Evolutionary conservation across 2,329 filamentous ascomycete genomes (phyloP), one percentile per base, ranked within the genome.

Genomic region (Paraphaeosphaeria sporulosa): DNA sequence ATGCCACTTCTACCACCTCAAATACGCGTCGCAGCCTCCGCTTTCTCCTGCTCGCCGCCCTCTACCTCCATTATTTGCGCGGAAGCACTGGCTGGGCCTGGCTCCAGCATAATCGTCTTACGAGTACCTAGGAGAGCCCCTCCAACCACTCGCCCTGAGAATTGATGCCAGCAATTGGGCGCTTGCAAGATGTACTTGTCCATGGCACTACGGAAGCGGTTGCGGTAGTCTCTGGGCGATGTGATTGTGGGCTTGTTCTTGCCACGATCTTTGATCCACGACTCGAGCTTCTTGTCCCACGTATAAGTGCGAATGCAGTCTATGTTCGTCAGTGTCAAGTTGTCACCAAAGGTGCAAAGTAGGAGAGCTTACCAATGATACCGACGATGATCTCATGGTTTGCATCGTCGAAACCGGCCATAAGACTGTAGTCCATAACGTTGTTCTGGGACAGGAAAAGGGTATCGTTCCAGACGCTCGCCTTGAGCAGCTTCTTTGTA

Each of bases 211-310:
- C 95, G 83, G 82, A 99, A 99, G 6, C 95, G 89, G 68, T 91
- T 94, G 79, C 97, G 96, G 78, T 99, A 99, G 80, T 99, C 95
- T 80, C 95, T 96, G 2, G 95, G 96, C 78, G 92, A 96, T 12
- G 95, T 99, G 53, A 99, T 95, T 0, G 95, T 99, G 9, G 96
- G 96, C 63, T 93, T 87, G 69, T 89, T 90, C 78, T 89, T 89
- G 71, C 96, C 95, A 42, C 94, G 90, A 74, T 98, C 94, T 79
- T 99, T 99, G 85, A 99, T 97, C 95, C 95, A 99, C 57, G 90
- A 95, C 81, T 99, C 95, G n/a, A 99, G 86, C 76, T 97, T 97
- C 84, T 99, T 99, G 82, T 99, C 95, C 93, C 95, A 99, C 0
- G 95, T 99, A 76, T 98, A 99, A 0, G 95, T 99, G 57, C 95